Evolutionary conservation across 495 filamentous ascomycete genomes (phyloP), one percentile per base, ranked within the genome.

Genomic region (Bombardia bombarda): DNA sequence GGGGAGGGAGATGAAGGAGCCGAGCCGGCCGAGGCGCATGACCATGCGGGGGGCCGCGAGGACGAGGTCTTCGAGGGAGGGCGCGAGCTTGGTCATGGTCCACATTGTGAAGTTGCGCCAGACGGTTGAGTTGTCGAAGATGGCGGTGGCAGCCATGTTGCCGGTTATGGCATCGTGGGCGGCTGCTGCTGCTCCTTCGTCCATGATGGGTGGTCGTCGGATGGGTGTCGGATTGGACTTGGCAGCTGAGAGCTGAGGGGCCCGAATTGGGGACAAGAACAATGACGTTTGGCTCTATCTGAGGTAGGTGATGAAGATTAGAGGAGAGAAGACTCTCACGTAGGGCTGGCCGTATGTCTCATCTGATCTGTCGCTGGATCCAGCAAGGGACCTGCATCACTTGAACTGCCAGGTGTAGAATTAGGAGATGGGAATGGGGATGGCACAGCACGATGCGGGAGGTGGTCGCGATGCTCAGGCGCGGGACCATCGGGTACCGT

Each of bases 21-120:
- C 79, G 20, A 81, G 67, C 42, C 70, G 72, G 32, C 78, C 79
- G 32, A 81, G 68, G 46, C 74, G 75, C 60, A 74, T 77, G 12
- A 81, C 66, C 58, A 86, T 77, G 21, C 81, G 63, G 18, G 82
- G 80, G 1, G 80, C 73, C 2, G 72, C 78, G 47, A 73, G 63
- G 32, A 82, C 62, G 6, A 84, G 61, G 46, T 83, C 78, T 47
- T 73, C 66, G 28, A 72, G 50, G 7, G 68, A 68, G 4, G 68
- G 68, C 10, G 66, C 65, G 36, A 68, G 59, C 43, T 53, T 59
- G 6, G 68, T 47, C 47, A 69, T 61, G 9, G 66, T 70, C 65
- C 68, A 71, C 16, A 56, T 35, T 6, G 68, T 72, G 42, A 74
- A 49, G 42, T 74, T 74, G 46, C 60, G 52, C 70, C 70, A 74